Evolutionary conservation across 441 rosid species (phyloP), one percentile per base, ranked within the genome.

Genomic region (Euphorbia schlechtendalii): DNA sequence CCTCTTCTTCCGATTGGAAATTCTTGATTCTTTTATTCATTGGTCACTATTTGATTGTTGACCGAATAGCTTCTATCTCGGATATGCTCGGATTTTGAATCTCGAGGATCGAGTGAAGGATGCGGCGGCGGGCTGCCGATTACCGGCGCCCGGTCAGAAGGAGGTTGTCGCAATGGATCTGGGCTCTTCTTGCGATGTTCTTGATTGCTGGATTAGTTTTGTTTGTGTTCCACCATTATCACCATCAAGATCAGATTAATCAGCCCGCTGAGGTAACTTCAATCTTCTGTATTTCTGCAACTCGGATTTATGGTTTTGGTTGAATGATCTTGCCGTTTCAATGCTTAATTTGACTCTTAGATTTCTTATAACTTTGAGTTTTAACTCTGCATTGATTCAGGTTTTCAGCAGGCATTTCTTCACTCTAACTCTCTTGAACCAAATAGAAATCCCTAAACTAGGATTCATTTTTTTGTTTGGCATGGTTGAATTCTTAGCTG

Each of bases 91-190:
- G 69, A 60, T 59, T 63, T 59, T 60, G 57, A 68, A 61, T 72
- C 77, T 74, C 75, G 82, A 81, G 60, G 66, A 71, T 71, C 74
- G 68, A 64, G 71, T 45, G 15, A 71, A 83, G 80, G 89, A 84
- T 86, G 99, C 77, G 89, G 85, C 74, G 95, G 88, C 87, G 97
- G 91, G 87, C 90, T 68, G 87, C 87, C 88, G 96, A 87, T 43
- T 75, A 76, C 85, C 90, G 98, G 93, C 96, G 99, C 87, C 87
- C 84, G 82, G 88, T 80, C 71, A 83, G 96, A 62, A 84, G 96
- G 96, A 91, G 80, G 79, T 68, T 88, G 24, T 80, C 95, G 71
- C 82, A 56, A 72, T 87, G 92, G 97, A 90, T 93, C 84, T 87
- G 90, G 90, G 77, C 71, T 74, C 83, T 90, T 77, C 84, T 90